Conservation (phyloP, 805 yeast species). For the Kuraishia hungarica region DNA sequence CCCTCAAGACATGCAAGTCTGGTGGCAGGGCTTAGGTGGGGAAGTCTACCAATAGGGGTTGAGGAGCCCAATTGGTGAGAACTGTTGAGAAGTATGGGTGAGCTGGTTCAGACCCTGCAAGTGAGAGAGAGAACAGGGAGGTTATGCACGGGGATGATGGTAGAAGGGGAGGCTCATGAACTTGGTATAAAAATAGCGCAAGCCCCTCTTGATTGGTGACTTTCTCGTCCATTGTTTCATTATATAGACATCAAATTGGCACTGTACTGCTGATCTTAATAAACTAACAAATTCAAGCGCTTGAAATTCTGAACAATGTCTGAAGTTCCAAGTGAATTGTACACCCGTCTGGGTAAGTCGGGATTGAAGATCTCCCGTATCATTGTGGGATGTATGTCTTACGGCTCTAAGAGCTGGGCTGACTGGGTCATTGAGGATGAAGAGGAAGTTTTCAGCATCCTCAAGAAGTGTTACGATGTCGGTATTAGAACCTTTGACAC, state of each 20-base stretch:
- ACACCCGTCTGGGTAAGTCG: slow-evolving; percentile 27
- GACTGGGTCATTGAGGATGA: slow-evolving; percentile 43
- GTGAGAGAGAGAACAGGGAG: no score
- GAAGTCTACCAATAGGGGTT: background rate
- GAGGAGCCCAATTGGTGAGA: background rate
- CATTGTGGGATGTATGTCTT: slow-evolving; percentile 49
- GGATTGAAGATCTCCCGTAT: slow-evolving; percentile 42
- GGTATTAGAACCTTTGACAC: slow-evolving; percentile 45
- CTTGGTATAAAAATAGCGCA: no score
- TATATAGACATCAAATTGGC: background rate
- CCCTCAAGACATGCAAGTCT: background rate
- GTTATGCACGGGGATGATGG: no score
- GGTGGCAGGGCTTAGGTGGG: background rate
- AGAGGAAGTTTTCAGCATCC: slow-evolving; percentile 29
- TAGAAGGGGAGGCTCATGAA: no score
- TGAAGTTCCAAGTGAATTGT: slow-evolving; percentile 2
- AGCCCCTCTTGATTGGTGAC: no score
- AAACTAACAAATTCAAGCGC: background rate
- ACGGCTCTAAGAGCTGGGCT: slow-evolving; percentile 35
- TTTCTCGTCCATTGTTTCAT: no score
- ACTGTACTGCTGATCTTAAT: background rate
- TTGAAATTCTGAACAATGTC: background rate
- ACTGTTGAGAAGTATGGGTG: background rate
- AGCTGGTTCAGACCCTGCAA: background rate
- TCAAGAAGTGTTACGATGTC: slow-evolving; percentile 38